phyloP scores from a whole-genome alignment of 148 eudicot genomes.

The Heliamphora exappendiculata region DNA sequence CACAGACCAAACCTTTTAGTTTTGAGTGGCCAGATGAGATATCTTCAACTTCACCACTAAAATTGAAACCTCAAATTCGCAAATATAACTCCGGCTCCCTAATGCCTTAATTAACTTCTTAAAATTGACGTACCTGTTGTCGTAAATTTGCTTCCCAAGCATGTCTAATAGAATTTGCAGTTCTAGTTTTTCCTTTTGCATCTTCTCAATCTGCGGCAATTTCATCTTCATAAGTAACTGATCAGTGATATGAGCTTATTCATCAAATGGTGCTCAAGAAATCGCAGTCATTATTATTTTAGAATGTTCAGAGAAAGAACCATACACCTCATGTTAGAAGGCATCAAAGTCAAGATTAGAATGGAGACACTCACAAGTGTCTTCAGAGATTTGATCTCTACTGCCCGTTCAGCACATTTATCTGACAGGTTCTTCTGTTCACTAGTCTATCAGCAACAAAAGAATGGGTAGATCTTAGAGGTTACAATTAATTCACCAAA shows the following conservation, averaged over 20 bases:
- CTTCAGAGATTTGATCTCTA: conserved; percentile 56
- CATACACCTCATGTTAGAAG: neutral
- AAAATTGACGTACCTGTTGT: conserved; percentile 55
- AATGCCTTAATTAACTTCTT: neutral
- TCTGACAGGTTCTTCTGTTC: conserved; percentile 56
- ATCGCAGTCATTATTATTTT: conserved; percentile 5
- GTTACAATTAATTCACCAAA: neutral
- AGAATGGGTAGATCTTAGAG: conserved; percentile 6
- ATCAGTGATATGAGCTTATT: conserved; percentile 8
- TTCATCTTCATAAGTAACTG: conserved; percentile 14
- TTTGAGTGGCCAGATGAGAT: too few species aligned
- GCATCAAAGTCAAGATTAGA: conserved; percentile 2
- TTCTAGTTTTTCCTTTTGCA: conserved; percentile 68
- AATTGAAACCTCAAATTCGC: too few species aligned
- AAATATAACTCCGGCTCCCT: too few species aligned
- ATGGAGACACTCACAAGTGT: conserved; percentile 46
- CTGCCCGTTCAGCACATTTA: conserved; percentile 54
- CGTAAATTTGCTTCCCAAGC: conserved; percentile 74
- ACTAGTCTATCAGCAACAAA: conserved; percentile 46
- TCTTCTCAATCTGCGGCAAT: conserved; percentile 62
- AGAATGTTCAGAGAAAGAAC: neutral
- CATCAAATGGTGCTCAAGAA: neutral
- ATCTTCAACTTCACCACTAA: too few species aligned
- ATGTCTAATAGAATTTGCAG: conserved; percentile 64
- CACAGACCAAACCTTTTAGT: too few species aligned